Base-by-base conservation (phyloP, 1,139 yeast species). In the Pichia sp. region DNA sequence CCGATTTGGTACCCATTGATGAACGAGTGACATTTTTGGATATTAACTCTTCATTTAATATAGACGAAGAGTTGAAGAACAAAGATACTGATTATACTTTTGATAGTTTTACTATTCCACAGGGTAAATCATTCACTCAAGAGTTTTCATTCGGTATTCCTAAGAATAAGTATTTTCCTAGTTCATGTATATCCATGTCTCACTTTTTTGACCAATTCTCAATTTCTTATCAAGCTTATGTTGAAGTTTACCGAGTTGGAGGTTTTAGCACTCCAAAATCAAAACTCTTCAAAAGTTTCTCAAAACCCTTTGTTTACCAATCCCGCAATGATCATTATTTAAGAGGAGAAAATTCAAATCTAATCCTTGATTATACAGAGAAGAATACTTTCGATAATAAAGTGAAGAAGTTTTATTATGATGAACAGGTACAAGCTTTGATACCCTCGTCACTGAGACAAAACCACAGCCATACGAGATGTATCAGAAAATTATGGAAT, bases 401-500 rank as follows among this genome's bases (percentile, higher is more conserved):
- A 34, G 20, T 56, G 18, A 58, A 58, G 40, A 39, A 48, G 20
- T 40, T 46, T 43, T 46, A 58, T 10, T 53, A 27, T 35, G 56
- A 55, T 40, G 41, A 42, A 9, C 45, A 38, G 3, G 38, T 47
- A 12, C 47, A 50, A 28, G 41, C 51, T 4, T 46, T 58, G 41
- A 50, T 54, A 22, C 50, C 47, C 14, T 50, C 49, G 19, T 55
- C 58, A 7, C 33, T 56, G 10, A 47, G 37, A 12, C 42, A 44
- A 24, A 34, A 51, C 4, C 58, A 57, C 39, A 47, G 43, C 21
- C 50, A 47, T 15, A 53, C 59, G 6, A 54, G 56, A 46, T 52
- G 52, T 15, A 48, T 58, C 3, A 45, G 60, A 24, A 24, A 51
- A n/a, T 32, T 58, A 1, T 58, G 58, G 57, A 48, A 57, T 45